A percentile compares a stretch with the other conserved stretches of the same genome.
phyloP scores from a whole-genome alignment of 306 rosid genomes.

The Lathyrus tuberosus region DNA sequence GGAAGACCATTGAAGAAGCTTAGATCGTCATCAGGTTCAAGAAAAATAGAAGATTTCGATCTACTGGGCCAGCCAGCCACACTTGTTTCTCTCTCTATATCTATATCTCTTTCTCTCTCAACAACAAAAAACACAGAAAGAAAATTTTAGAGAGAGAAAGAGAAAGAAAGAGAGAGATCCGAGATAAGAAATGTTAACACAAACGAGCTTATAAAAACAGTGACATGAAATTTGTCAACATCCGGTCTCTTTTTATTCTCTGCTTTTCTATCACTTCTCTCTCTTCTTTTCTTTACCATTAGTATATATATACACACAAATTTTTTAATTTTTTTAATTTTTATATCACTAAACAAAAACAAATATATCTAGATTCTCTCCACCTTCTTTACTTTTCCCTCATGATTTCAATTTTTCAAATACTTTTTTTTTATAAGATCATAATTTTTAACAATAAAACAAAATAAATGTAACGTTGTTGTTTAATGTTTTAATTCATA shows the following conservation, averaged over 20 bases:
- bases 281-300: conserved; percentile 43
- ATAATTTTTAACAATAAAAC: not conserved
- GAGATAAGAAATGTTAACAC: conserved; percentile 94
- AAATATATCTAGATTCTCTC: conserved; percentile 86
- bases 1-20: conserved; percentile 71
- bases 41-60: conserved; percentile 80
- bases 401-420: conserved; percentile 38
- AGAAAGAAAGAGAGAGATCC: conserved; percentile 72
- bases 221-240: conserved; percentile 99
- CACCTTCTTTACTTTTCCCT: conserved; percentile 57
- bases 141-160: conserved; percentile 47
- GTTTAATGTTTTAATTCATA: no score
- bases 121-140: conserved; percentile 39
- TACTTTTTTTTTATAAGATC: not conserved
- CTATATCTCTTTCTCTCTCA: conserved; percentile 36
- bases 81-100: conserved; percentile 44
- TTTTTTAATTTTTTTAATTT: not conserved
- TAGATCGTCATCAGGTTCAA: conserved; percentile 76
- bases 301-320: conserved; percentile 14
- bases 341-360: conserved; percentile 17
- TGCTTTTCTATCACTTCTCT: conserved; percentile 83
- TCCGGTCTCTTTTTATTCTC: conserved; percentile 99
- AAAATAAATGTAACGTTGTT: conserved; percentile 5
- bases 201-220: conserved; percentile 98
- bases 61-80: conserved; percentile 82